Base-by-base conservation (phyloP, 2,329 filamentous ascomycete genomes). In the Madurella mycetomatis region DNA sequence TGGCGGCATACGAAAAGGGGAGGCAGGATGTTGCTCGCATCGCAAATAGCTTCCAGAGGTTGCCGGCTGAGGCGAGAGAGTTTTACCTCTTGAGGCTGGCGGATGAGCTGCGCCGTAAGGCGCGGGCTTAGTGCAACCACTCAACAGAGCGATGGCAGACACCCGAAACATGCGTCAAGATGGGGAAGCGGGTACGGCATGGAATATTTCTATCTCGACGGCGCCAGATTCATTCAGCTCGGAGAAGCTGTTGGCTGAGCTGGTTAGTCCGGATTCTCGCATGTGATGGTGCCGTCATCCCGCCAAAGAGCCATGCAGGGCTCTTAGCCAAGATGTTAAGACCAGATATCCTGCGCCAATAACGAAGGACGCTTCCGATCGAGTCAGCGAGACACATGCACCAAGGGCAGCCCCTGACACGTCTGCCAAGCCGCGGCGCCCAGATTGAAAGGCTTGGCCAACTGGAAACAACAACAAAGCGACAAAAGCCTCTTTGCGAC, bases 1-100 rank as follows among this genome's bases (percentile, higher is more conserved):
- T 96, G 47, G 86, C 87, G 40, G 87, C 86, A 1, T 95, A 95
- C 66, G 90, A 95, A 67, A 90, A 88, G 64, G 88, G 87, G 0
- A 78, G 91, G 49, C 78, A 81, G 59, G 88, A 92, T 63, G 71
- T 95, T 5, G 77, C 81, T 43, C 85, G 82, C 61, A 85, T 95
- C 25, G 71, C 74, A 0, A 82, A 77, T 56, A 76, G 76, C 2
- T 90, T 92, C 65, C 77, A 80, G 40, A 80, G 76, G 9, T 60
- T 92, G 30, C 87, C 89, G 2, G 67, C 70, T 25, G 84, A 87
- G 61, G 80, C 88, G 56, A 78, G 80, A n/a, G 76, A 77, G 43
- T 95, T 95, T 65, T 95, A 95, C 70, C 66, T 95, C 37, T 73
- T 82, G 57, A 79, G 90, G 57, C 69, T 95, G 55, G 87, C 81